These are phyloP conservation scores for Ceratobasidium sp. DNA, from an alignment of 1,284 basidiomycete species.

Conservation along the genomic window DNA sequence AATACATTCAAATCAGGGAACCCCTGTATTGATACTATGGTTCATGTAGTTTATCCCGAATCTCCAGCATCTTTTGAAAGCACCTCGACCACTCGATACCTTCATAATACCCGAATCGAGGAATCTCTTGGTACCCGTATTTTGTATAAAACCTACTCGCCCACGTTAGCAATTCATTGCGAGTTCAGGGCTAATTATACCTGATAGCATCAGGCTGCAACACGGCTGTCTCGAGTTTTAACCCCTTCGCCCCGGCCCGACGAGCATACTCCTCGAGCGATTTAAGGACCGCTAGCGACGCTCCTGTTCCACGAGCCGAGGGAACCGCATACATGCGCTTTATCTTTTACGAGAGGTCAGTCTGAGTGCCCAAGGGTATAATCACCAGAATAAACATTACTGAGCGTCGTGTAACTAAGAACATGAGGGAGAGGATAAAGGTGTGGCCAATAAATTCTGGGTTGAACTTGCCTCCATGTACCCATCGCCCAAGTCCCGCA, in stretches of 20 bases:
- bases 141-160: slow-evolving; percentile 18
- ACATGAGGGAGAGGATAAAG: too few species aligned
- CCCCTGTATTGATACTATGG: too few species aligned
- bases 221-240: slow-evolving; percentile 4
- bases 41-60: too few species aligned
- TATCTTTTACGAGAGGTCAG: slow-evolving; percentile 8
- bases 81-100: slow-evolving; percentile 15
- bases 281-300: slow-evolving; percentile 1
- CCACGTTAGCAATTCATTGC: neutral
- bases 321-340: slow-evolving; percentile 31
- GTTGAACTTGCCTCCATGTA: slow-evolving; percentile 30
- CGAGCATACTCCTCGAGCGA: slow-evolving; percentile 21
- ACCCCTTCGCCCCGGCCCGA: neutral
- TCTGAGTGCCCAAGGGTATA: too few species aligned
- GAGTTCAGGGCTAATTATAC: neutral
- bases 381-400: too few species aligned
- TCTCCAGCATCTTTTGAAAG: slow-evolving; percentile 5
- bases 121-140: slow-evolving; percentile 8
- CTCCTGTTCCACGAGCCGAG: slow-evolving; percentile 7
- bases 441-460: too few species aligned
- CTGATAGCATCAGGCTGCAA: slow-evolving; percentile 20
- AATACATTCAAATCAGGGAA: too few species aligned
- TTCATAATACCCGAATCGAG: slow-evolving; percentile 12
- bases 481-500: slow-evolving; percentile 21
- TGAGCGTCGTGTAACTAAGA: too few species aligned